Conservation (phyloP, 345 rosid species). For the Acer saccharum region DNA sequence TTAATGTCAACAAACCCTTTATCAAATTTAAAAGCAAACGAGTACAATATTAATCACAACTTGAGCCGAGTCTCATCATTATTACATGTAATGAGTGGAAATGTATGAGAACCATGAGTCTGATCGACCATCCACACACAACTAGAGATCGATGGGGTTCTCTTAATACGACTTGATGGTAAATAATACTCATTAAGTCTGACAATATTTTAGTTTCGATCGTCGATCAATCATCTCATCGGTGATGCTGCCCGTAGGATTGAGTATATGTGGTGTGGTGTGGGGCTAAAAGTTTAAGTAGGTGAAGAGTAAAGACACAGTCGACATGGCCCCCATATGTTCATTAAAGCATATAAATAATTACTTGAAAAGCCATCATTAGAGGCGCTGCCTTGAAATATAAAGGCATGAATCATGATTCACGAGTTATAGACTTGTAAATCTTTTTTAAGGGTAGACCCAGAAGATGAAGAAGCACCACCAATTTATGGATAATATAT, state of each 20-base stretch:
- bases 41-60: too few species aligned
- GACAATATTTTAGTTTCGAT: too few species aligned
- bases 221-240: neutral
- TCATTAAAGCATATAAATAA: neutral
- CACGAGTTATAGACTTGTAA: neutral
- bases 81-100: too few species aligned
- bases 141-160: too few species aligned
- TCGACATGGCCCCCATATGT: constrained; percentile 13
- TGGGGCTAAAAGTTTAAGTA: constrained; percentile 11
- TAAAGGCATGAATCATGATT: neutral
- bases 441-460: neutral
- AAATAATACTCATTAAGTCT: too few species aligned
- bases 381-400: constrained; percentile 17
- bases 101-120: too few species aligned
- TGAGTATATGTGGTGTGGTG: neutral
- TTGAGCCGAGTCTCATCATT: too few species aligned
- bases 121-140: too few species aligned
- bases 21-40: too few species aligned
- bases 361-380: constrained; percentile 15
- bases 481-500: neutral
- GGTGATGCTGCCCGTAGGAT: neutral
- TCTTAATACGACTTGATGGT: too few species aligned
- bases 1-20: too few species aligned
- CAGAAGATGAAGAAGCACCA: neutral
- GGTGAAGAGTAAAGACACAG: constrained; percentile 3